Base-by-base conservation (phyloP, 306 rosid species). In the Begonia peltatifolia region DNA sequence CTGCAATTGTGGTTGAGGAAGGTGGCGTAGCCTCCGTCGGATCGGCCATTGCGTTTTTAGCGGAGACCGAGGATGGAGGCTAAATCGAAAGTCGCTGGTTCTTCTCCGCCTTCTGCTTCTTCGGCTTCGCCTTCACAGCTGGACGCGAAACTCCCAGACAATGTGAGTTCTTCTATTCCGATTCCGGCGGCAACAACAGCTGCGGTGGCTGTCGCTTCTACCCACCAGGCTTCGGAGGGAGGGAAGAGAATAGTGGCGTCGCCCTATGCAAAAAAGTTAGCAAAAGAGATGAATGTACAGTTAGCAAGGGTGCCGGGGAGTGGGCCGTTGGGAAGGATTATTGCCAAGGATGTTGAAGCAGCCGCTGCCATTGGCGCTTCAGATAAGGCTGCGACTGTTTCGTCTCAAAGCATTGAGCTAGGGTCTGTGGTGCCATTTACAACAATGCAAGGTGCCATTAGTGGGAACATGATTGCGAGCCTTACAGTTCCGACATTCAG, bases 391-490 rank as follows among this genome's bases (percentile, higher is more conserved):
- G 46, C 64, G 1, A 11, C 60, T 0, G 67, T 15, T 5, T 48
- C 57, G 0, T 52, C 66, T 2, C 53, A 64, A 0, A 80, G 74
- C 11, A 63, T 90, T 52, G 93, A 80, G 63, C 68, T 86, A 84
- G 99, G 94, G 35, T 47, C 71, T 4, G 79, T 78, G 73, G 96
- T 86, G 69, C 96, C 96, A n/a, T 92, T 92, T 48, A 86, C 94
- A 0, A 81, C 94, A 58, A 92, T 92, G 99, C 99, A 92, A 75
- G 79, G 69, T 56, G 99, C 99, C 25, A 95, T 90, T 59, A 81
- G 94, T 64, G 71, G 90, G 71, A 90, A 90, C 64, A 90, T 86
- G 99, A 68, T 76, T 43, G 87, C 83, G 71, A 90, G 99, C 69
- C 73, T 90, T 64, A 62, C 61, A 0, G 94, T 86, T 22, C 96